These are phyloP conservation scores for Annona cherimola DNA, from an alignment of 164 flowering plant genomes.

Conservation along the genomic window DNA sequence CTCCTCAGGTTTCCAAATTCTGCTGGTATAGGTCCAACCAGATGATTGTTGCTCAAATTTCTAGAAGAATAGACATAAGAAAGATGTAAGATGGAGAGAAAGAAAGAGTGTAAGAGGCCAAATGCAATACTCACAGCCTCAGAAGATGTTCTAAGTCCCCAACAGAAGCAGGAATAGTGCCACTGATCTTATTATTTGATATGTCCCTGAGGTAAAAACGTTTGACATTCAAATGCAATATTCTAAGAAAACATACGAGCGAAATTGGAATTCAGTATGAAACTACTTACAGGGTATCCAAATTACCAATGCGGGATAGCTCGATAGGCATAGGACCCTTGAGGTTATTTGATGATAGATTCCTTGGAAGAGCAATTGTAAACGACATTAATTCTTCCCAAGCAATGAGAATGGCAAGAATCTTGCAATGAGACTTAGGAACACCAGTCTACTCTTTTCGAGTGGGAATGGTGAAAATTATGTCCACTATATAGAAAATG, in stretches of 20 bases:
- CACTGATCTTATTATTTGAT: conserved; percentile 67
- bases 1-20: conserved; percentile 94
- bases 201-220: conserved; percentile 57
- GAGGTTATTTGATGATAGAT: conserved; percentile 65
- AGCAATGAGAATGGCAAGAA: neutral
- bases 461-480: no score
- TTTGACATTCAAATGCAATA: neutral
- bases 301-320: conserved; percentile 80
- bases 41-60: conserved; percentile 67
- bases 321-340: conserved; percentile 79
- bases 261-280: neutral
- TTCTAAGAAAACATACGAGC: neutral
- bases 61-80: conserved; percentile 23
- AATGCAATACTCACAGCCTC: conserved; percentile 59
- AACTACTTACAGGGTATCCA: conserved; percentile 79
- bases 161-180: conserved; percentile 71
- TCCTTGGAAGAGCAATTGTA: conserved; percentile 34
- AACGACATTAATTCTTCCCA: neutral
- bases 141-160: conserved; percentile 96
- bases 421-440: neutral
- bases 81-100: conserved; percentile 7
- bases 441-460: no score
- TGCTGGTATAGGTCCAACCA: conserved; percentile 63
- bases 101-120: neutral
- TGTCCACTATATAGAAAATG: neutral